Conservation (phyloP, 192 early-diverging fungal genomes). For the Funneliformis geosporum region DNA sequence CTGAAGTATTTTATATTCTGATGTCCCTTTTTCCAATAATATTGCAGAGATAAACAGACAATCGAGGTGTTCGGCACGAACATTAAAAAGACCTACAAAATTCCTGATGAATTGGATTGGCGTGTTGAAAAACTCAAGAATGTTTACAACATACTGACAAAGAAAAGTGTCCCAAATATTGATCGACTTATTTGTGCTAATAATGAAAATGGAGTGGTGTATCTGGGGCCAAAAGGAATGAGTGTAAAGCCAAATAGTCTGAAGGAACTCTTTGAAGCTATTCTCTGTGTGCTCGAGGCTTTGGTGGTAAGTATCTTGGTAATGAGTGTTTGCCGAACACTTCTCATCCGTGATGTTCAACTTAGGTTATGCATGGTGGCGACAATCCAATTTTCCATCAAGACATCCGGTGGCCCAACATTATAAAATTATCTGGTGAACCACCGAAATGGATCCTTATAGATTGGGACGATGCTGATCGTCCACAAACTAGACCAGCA, state of each 20-base stretch:
- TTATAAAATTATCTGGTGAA: not conserved
- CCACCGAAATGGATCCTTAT: not conserved
- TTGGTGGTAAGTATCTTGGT: slow-evolving; percentile 6
- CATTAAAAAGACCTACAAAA: not conserved
- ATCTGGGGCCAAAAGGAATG: slow-evolving; percentile 17
- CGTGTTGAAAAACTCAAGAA: too few relatives aligned
- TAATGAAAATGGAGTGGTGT: not conserved
- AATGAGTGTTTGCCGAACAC: not conserved
- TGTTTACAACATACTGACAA: not conserved
- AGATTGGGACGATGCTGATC: not conserved
- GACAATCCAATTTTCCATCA: not conserved
- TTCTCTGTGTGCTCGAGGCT: slow-evolving; percentile 6
- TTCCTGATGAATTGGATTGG: too few relatives aligned
- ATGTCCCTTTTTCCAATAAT: not conserved
- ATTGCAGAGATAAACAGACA: not conserved
- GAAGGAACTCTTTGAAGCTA: slow-evolving; percentile 7
- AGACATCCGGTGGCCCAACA: slow-evolving; percentile 15
- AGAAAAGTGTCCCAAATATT: slow-evolving; percentile 2
- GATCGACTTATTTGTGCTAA: not conserved
- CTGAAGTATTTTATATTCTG: not conserved
- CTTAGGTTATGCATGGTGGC: slow-evolving; percentile 2
- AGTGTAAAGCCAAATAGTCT: not conserved
- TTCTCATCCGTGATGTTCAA: not conserved
- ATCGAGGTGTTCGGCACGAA: not conserved
- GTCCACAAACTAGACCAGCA: slow-evolving; percentile 4